Conservation (phyloP, 2,329 filamentous ascomycete species). For the Xylaria digitata region DNA sequence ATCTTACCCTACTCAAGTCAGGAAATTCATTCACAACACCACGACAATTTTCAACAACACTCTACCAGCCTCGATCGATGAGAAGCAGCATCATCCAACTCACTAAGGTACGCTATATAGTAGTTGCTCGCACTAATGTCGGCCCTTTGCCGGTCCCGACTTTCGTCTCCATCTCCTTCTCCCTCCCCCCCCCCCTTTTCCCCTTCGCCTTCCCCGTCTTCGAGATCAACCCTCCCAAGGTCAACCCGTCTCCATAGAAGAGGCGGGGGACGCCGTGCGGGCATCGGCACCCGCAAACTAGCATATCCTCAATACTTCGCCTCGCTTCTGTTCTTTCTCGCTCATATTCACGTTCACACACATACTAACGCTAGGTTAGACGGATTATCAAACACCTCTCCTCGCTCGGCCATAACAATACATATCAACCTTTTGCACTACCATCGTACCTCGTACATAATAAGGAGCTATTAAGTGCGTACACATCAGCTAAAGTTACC, state of each 20-base stretch:
- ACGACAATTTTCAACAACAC: no score
- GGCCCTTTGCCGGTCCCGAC: slow-evolving; percentile 14
- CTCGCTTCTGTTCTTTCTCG: not conserved
- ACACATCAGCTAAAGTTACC: no score
- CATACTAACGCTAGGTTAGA: slow-evolving; percentile 8
- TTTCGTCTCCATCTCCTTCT: not conserved
- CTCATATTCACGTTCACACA: not conserved
- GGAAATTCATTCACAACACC: no score
- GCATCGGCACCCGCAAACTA: slow-evolving; percentile 12
- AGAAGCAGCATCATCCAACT: not conserved
- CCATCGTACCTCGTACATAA: no score
- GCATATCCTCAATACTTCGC: not conserved
- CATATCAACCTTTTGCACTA: not conserved
- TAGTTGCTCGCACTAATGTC: slow-evolving; percentile 8
- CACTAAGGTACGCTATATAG: not conserved
- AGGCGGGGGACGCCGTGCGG: slow-evolving; percentile 7
- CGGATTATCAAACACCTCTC: not conserved
- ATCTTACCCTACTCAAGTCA: no score
- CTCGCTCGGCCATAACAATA: not conserved
- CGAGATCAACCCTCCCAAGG: not conserved
- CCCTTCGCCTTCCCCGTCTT: not conserved
- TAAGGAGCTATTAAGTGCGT: no score
- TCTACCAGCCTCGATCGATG: no score
- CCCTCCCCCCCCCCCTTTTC: not conserved
- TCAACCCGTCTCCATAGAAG: slow-evolving; percentile 4